phyloP scores from a whole-genome alignment of 352 stramenopile species.

The Globisporangium abappressorium region DNA sequence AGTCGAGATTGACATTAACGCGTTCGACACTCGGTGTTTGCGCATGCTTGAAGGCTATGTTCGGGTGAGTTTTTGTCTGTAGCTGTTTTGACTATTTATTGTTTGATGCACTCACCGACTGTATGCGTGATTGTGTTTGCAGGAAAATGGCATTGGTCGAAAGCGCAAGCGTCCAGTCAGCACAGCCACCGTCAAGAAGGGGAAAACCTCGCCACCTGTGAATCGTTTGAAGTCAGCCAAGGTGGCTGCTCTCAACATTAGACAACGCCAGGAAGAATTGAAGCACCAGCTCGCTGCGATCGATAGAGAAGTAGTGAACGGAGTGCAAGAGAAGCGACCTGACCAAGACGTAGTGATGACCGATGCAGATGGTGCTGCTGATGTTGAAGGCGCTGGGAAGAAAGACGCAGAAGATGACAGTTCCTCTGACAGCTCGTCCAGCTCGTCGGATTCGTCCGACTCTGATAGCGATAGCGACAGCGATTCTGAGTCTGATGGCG shows the following conservation, averaged over 20 bases:
- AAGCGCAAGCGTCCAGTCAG: constrained; percentile 74
- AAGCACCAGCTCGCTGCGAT: constrained; percentile 77
- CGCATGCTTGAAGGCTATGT: constrained; percentile 89
- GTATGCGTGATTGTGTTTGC: constrained; percentile 14
- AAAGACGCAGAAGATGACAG: constrained; percentile 25
- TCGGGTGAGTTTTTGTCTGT: constrained; percentile 56
- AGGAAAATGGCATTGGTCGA: constrained; percentile 86
- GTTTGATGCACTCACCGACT: constrained; percentile 7
- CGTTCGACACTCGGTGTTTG: constrained; percentile 83
- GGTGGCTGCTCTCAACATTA: constrained; percentile 75
- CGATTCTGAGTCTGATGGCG: constrained; percentile 74
- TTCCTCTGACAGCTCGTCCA: constrained; percentile 69
- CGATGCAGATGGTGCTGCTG: constrained; percentile 28
- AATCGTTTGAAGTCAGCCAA: constrained; percentile 83
- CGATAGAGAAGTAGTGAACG: constrained; percentile 34
- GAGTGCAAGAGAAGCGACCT: constrained; percentile 22
- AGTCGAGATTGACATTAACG: constrained; percentile 89
- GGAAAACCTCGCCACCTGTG: constrained; percentile 45
- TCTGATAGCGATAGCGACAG: constrained; percentile 86
- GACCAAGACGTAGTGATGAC: constrained; percentile 56
- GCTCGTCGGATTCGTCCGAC: constrained; percentile 78
- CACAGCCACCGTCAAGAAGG: constrained; percentile 32
- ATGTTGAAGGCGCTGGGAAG: constrained; percentile 31
- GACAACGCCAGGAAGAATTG: constrained; percentile 69
- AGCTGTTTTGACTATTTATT: constrained; percentile 6